phyloP scores from a whole-genome alignment of 2,329 filamentous ascomycete species.

The Penicillium concentricum region DNA sequence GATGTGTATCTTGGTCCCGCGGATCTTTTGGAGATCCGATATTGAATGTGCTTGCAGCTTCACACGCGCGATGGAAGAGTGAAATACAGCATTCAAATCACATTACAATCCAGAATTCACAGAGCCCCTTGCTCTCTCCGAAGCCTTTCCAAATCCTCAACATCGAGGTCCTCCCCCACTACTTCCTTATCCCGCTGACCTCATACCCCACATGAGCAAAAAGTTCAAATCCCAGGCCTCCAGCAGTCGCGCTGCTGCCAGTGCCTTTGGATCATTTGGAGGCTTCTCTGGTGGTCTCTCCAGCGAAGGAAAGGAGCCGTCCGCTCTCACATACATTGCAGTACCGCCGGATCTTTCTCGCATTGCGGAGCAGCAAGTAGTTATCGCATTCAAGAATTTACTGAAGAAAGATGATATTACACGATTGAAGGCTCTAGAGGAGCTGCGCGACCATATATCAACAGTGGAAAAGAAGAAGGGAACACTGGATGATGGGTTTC shows the following conservation, averaged over 20 bases:
- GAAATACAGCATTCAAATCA: background rate
- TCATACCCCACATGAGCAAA: constrained; percentile 52
- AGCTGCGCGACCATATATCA: constrained; percentile 67
- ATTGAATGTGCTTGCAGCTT: constrained; percentile 1
- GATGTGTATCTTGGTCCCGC: constrained; percentile 30
- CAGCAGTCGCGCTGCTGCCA: constrained; percentile 58
- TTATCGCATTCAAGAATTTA: constrained; percentile 90
- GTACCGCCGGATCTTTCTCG: constrained; percentile 78
- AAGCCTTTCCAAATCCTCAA: constrained; percentile 3
- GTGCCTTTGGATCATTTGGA: constrained; percentile 49
- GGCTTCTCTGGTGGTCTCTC: constrained; percentile 38
- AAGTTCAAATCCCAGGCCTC: constrained; percentile 64
- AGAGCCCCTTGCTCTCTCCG: constrained; percentile 1
- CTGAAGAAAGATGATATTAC: constrained; percentile 91
- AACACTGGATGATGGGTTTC: constrained; percentile 73
- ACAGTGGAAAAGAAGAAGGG: constrained; percentile 53
- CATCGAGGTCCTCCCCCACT: constrained; percentile 18
- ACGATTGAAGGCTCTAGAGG: constrained; percentile 85
- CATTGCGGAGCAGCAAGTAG: constrained; percentile 75
- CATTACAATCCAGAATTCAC: background rate
- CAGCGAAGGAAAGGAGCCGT: constrained; percentile 49
- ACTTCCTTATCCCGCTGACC: constrained; percentile 24
- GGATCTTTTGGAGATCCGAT: constrained; percentile 10
- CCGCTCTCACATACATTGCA: constrained; percentile 78
- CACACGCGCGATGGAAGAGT: background rate